A percentile compares a stretch with the other conserved stretches of the same genome.
Evolutionary conservation across 83 land plant species (phyloP).

Genomic region (Thuja plicata): DNA sequence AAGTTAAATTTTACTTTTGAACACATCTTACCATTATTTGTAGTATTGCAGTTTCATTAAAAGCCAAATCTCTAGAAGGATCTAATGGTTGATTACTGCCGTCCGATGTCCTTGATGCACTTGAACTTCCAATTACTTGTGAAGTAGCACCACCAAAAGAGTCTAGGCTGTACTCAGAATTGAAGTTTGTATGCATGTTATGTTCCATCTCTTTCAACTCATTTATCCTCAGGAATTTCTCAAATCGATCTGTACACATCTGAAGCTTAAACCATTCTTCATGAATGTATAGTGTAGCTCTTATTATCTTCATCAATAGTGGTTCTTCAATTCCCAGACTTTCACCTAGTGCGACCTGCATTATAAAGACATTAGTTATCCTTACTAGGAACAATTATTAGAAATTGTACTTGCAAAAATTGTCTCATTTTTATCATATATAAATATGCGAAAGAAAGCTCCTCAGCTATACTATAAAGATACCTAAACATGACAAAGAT

Average conservation of each 20-base stretch:
- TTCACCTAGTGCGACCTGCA: constrained; percentile 81
- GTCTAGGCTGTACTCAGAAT: constrained; percentile 36
- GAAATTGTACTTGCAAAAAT: background rate
- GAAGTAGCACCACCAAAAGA: constrained; percentile 46
- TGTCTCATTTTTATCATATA: background rate
- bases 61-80: constrained; percentile 49
- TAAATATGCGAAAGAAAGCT: background rate
- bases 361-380: background rate
- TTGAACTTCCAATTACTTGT: constrained; percentile 44
- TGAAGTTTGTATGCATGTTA: constrained; percentile 20
- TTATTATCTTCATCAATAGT: constrained; percentile 84
- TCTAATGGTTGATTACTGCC: constrained; percentile 52
- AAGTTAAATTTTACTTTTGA: background rate
- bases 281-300: constrained; percentile 74
- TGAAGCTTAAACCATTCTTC: constrained; percentile 96
- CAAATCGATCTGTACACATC: constrained; percentile 92
- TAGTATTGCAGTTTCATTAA: constrained; percentile 86
- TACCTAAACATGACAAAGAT: background rate
- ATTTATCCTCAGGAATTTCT: constrained; percentile 66
- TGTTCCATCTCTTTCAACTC: constrained; percentile 62
- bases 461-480: background rate
- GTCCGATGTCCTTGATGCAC: constrained; percentile 36
- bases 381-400: background rate
- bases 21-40: constrained; percentile 82
- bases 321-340: constrained; percentile 95